Conservation (phyloP, 1,139 yeast genomes). For the Suhomyces atakaporum region DNA sequence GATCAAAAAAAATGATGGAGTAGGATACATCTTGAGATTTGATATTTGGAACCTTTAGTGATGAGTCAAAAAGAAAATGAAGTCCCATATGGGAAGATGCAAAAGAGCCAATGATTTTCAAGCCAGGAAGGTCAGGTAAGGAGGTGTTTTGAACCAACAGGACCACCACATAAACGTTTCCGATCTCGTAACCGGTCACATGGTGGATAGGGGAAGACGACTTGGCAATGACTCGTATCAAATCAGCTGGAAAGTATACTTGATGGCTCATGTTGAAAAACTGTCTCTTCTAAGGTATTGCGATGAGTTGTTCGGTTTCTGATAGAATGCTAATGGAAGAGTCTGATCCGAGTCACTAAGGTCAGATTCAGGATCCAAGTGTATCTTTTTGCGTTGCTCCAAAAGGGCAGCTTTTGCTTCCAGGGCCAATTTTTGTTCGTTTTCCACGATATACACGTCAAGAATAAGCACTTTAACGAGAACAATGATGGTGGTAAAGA, state of each 20-base stretch:
- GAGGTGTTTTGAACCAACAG: conserved; percentile 13
- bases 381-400: conserved; percentile 5
- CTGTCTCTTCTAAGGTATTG: conserved; percentile 48
- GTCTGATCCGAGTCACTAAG: conserved; percentile 4
- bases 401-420: conserved; percentile 7
- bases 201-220: too few species aligned
- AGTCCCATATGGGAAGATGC: conserved; percentile 4
- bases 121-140: conserved; percentile 18
- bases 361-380: conserved; percentile 7
- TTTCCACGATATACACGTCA: conserved; percentile 11
- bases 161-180: conserved; percentile 30
- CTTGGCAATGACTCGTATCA: conserved; percentile 17
- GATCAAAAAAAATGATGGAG: conserved; percentile 60
- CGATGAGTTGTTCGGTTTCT: conserved; percentile 42
- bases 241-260: conserved; percentile 41
- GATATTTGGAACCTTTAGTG: conserved; percentile 7
- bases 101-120: conserved; percentile 26
- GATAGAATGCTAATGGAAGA: conserved; percentile 26
- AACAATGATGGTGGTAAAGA: conserved; percentile 7
- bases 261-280: conserved; percentile 29
- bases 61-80: conserved; percentile 5
- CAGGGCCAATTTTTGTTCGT: conserved; percentile 8
- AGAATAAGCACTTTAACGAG: conserved; percentile 8
- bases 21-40: conserved; percentile 12
- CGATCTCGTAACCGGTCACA: conserved; percentile 35